Evolutionary conservation across 768 basidiomycete species (phyloP).

Genomic region (Cystobasidium ongulense): DNA sequence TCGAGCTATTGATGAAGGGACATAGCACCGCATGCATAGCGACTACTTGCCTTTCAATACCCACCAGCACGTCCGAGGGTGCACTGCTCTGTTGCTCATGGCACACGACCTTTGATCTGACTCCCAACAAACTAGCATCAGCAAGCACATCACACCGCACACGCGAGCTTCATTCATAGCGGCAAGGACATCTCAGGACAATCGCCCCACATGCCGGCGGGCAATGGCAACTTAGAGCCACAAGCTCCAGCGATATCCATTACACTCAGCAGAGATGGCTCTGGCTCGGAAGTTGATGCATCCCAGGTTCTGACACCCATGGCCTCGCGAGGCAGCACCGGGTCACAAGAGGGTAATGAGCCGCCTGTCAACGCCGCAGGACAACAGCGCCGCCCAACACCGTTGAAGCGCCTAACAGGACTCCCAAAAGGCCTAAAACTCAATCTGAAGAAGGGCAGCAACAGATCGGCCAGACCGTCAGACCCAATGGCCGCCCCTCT

Average conservation of each 20-base stretch:
- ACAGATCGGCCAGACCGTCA: neutral
- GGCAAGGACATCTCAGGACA: neutral
- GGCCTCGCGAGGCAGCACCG: neutral
- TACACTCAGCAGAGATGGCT: neutral
- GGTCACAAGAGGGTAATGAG: neutral
- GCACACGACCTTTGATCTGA: too few relatives aligned
- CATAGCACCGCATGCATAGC: too few relatives aligned
- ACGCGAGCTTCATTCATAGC: too few relatives aligned
- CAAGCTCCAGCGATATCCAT: neutral
- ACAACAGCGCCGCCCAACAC: slow-evolving; percentile 5
- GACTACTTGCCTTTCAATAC: too few relatives aligned
- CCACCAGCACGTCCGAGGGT: too few relatives aligned
- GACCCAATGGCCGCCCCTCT: slow-evolving; percentile 16
- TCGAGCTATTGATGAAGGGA: too few relatives aligned
- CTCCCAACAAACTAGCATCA: too few relatives aligned
- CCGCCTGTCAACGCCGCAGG: neutral
- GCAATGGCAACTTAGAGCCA: neutral
- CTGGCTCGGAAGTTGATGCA: neutral
- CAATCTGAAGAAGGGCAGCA: slow-evolving; percentile 4
- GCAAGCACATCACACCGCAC: too few relatives aligned
- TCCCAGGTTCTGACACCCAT: neutral
- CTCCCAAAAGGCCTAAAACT: slow-evolving; percentile 20
- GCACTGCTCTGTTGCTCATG: too few relatives aligned
- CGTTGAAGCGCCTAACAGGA: neutral
- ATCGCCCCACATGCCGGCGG: neutral